Evolutionary conservation across 352 stramenopile species (phyloP), one percentile per base, ranked within the genome.

Genomic region (Globisporangium takayamanum): DNA sequence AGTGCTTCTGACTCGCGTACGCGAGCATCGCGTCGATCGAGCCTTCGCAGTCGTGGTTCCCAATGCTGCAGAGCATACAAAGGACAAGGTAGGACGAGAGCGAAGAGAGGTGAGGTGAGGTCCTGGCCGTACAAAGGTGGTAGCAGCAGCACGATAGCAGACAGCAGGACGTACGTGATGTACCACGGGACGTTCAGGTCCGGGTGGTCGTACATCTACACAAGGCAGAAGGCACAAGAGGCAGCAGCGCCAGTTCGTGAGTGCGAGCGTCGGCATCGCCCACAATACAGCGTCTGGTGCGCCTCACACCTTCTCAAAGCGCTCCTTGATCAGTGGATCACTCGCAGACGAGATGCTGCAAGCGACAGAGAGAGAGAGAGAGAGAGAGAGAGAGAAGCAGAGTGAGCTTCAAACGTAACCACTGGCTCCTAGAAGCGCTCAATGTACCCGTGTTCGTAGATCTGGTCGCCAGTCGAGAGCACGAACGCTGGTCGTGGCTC

Each of bases 11-110:
- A 49, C 72, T 66, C 0, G 85, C 81, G 51, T 95, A 95, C 60
- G 82, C 55, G 14, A 93, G 78, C 82, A 93, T 92, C 12, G 83
- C 80, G 37, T 83, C 67, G 45, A 95, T 78, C 12, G 76, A 90
- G 53, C 83, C 85, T 74, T 95, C 85, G 49, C 85, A 95, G 67
- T 95, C 85, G 54, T 95, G 85, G 59, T 95, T 95, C 30, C 85
- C 85, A 45, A 95, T 87, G 53, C 83, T 92, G 56, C n/a, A 51
- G 0, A 20, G 16, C 8, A 22, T 33, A 7, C 5, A 58, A 16
- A 12, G 22, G 12, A 50, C 20, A 30, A 15, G n/a, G 14, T 39
- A 39, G 16, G 37, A 14, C 0, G 41, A n/a, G 41, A 14, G 15
- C 41, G 10, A 46, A 14, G 16, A 15, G 16, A 46, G 22, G 11